Conservation (phyloP, 2,329 filamentous ascomycete species). For the Dothidotthia symphoricarpi region DNA sequence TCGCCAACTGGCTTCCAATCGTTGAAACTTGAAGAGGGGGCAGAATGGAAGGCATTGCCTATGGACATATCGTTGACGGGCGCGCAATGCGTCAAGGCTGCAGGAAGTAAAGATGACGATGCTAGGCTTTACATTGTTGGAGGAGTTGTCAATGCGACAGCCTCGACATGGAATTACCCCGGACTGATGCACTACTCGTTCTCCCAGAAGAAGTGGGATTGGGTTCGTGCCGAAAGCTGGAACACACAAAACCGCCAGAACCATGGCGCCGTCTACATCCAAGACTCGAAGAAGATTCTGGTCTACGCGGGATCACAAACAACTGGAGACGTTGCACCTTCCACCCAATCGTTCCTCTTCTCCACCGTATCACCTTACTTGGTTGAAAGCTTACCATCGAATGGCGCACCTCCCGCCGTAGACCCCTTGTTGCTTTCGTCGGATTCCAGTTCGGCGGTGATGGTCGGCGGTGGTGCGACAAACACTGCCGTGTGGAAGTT, state of each 20-base stretch:
- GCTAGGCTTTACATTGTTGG: slow-evolving; percentile 79
- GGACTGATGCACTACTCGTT: slow-evolving; percentile 73
- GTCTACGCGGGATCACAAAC: slow-evolving; percentile 76
- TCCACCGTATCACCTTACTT: slow-evolving; percentile 63
- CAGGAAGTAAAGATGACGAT: slow-evolving; percentile 55
- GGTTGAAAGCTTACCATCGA: slow-evolving; percentile 53
- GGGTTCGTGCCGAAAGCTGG: slow-evolving; percentile 49
- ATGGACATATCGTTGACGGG: slow-evolving; percentile 70
- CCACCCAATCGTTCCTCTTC: slow-evolving; percentile 75
- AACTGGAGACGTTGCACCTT: slow-evolving; percentile 54
- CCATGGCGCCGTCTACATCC: slow-evolving; percentile 75
- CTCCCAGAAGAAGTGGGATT: slow-evolving; percentile 57
- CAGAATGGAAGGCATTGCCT: slow-evolving; percentile 66
- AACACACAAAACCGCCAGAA: slow-evolving; percentile 67
- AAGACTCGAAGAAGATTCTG: slow-evolving; percentile 67
- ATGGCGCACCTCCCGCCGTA: slow-evolving; percentile 58
- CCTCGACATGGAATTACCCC: slow-evolving; percentile 55
- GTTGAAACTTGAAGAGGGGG: slow-evolving; percentile 65
- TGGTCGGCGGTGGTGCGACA: slow-evolving; percentile 69
- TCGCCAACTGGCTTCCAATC: slow-evolving; percentile 73
- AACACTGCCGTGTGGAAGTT: slow-evolving; percentile 75
- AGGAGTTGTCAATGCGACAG: slow-evolving; percentile 51
- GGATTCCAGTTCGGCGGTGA: slow-evolving; percentile 66
- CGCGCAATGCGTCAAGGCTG: slow-evolving; percentile 72
- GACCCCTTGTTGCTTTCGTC: slow-evolving; percentile 73